Evolutionary conservation across 805 yeast genomes (phyloP), one percentile per base, ranked within the genome.

Genomic region (Barnettozyma wickerhamii): DNA sequence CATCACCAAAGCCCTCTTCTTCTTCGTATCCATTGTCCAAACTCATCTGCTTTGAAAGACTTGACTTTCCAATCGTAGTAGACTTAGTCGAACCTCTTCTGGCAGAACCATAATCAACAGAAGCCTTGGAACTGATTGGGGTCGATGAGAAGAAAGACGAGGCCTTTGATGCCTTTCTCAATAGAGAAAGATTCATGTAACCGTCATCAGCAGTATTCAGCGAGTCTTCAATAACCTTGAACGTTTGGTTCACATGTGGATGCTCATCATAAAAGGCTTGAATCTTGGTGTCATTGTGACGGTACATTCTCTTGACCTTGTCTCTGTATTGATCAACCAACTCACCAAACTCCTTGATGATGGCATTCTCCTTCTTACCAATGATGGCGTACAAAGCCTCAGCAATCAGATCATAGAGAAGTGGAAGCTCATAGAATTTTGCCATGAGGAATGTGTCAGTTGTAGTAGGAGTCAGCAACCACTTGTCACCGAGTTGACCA

Each of bases 401-500:
- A 36, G 77, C 64, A 37, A 84, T 75, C 52, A 84, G 66, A 51
- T 82, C 88, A 56, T 81, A 81, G 20, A 85, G 63, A 37, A 84
- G 62, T 3, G 91, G 90, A 19, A 84, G 69, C 45, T 81, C 81
- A 53, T 79, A 83, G 45, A 76, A 69, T 50, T 81, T 80, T 3
- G 90, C 71, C 52, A 81, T 68, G 26, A 79, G 58, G 48, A 84
- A 64, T 35, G 79, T 69, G 48, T 83, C 88, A 30, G 83, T 66
- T 0, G 84, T 74, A 0, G 84, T 79, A 0, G 93, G 91, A 2
- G 75, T 66, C 30, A 84, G 60, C n/a, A 71, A 61, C 91, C 91
- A 84, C 50, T 75, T 80, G 39, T 81, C 77, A 19, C 87, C 87
- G 18, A 85, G 75, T 58, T 84, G 89, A 1, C 93, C 95, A 5